Conservation (phyloP, 257 asterid species). For the Plantago elongata region DNA sequence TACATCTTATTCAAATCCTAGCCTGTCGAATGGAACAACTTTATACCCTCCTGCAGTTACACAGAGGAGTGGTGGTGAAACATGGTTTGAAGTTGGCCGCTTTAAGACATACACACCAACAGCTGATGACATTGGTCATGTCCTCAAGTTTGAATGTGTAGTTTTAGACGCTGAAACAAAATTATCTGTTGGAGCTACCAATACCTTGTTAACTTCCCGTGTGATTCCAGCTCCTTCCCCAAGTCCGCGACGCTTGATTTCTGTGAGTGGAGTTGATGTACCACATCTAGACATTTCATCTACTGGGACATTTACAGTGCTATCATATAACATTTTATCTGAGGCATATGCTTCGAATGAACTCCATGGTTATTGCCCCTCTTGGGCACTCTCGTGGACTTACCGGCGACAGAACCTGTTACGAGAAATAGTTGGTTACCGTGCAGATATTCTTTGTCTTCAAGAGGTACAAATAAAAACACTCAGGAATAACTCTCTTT, state of each 20-base stretch:
- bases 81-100: conserved; percentile 91
- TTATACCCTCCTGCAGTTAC: conserved; percentile 72
- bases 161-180: conserved; percentile 69
- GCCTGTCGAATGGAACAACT: conserved; percentile 52
- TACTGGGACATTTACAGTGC: conserved; percentile 83
- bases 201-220: conserved; percentile 67
- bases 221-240: conserved; percentile 99
- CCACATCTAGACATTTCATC: conserved; percentile 53
- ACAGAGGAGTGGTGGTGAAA: conserved; percentile 82
- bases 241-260: conserved; percentile 72
- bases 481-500: conserved; percentile 7
- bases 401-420: conserved; percentile 89
- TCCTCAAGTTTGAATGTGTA: conserved; percentile 85
- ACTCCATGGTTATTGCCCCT: conserved; percentile 74
- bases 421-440: conserved; percentile 91
- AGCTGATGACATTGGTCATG: conserved; percentile 84
- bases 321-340: conserved; percentile 83
- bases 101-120: conserved; percentile 89
- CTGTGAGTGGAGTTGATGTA: conserved; percentile 56
- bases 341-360: conserved; percentile 76
- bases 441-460: conserved; percentile 88
- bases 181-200: conserved; percentile 56
- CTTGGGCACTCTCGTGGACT: conserved; percentile 99
- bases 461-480: conserved; percentile 65
- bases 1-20: conserved; percentile 52